A percentile compares a stretch with the other conserved stretches of the same genome.
phyloP scores from a whole-genome alignment of 1,284 basidiomycete species.

The Cutaneotrichosporon spelunceum region DNA sequence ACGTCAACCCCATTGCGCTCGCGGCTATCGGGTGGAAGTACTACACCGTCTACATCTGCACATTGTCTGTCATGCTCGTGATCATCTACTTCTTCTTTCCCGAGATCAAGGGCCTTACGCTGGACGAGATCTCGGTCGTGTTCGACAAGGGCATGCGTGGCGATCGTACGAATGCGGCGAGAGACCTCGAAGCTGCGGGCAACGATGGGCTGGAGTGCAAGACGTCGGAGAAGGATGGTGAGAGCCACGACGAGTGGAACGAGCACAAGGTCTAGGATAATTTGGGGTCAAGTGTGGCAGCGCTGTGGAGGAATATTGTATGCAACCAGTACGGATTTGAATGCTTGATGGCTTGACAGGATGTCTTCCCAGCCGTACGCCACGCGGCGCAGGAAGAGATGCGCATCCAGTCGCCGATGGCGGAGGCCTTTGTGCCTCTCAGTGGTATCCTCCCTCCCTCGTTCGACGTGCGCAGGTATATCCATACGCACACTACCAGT shows the following conservation, averaged over 20 bases:
- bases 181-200: not conserved
- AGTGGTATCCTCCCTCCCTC: not conserved
- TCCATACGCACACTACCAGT: not conserved
- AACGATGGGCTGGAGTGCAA: not conserved
- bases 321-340: no score
- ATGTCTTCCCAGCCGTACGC: no score
- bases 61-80: conserved; percentile 23
- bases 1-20: conserved; percentile 34
- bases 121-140: conserved; percentile 35
- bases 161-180: not conserved
- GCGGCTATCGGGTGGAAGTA: conserved; percentile 21
- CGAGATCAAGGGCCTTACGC: conserved; percentile 41
- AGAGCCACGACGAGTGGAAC: not conserved
- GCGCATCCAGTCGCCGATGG: no score
- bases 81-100: conserved; percentile 40
- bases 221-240: not conserved
- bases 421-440: no score
- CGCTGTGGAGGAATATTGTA: no score
- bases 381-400: no score
- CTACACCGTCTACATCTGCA: conserved; percentile 39
- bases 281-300: no score
- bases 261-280: not conserved
- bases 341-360: no score
- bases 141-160: conserved; percentile 22
- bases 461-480: not conserved